Conservation (phyloP, 1,139 yeast genomes). For the Suzukiozyma palmioleophila region DNA sequence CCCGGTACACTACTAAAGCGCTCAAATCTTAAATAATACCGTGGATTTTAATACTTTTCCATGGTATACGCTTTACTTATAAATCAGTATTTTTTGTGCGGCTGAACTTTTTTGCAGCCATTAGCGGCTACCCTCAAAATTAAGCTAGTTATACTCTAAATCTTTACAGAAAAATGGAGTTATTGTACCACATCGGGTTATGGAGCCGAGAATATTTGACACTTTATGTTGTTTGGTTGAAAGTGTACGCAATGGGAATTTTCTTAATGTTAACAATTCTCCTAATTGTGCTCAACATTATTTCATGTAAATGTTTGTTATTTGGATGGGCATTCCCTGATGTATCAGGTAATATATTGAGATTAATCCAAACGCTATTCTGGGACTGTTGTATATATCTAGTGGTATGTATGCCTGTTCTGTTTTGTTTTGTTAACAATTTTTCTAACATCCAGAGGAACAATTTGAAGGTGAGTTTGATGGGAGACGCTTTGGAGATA, state of each 20-base stretch:
- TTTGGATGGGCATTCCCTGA: slow-evolving; percentile 23
- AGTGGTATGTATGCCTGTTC: slow-evolving; percentile 20
- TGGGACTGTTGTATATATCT: slow-evolving; percentile 35
- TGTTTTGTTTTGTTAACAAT: background rate
- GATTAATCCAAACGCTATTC: slow-evolving; percentile 20
- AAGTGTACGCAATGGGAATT: background rate
- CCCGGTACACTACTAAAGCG: no score
- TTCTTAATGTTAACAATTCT: background rate
- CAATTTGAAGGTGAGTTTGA: slow-evolving; percentile 29
- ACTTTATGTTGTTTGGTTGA: background rate
- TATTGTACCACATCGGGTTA: slow-evolving; percentile 20
- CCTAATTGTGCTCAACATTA: background rate
- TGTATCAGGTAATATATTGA: slow-evolving; percentile 18
- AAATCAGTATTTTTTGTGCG: background rate
- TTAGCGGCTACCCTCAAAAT: background rate
- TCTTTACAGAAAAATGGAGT: slow-evolving; percentile 3
- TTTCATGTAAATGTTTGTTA: slow-evolving; percentile 1
- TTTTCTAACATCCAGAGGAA: slow-evolving; percentile 24
- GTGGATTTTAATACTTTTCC: no score
- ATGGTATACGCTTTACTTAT: background rate
- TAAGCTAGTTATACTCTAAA: background rate
- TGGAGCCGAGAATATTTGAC: slow-evolving; percentile 1
- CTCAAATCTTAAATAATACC: no score
- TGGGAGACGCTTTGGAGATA: slow-evolving; percentile 40
- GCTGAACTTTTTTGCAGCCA: slow-evolving; percentile 3